Percentiles rank a stretch among this genome's conserved stretches.
Evolutionary conservation across 2,329 filamentous ascomycete genomes (phyloP).

Genomic region (Pseudocercospora musae): DNA sequence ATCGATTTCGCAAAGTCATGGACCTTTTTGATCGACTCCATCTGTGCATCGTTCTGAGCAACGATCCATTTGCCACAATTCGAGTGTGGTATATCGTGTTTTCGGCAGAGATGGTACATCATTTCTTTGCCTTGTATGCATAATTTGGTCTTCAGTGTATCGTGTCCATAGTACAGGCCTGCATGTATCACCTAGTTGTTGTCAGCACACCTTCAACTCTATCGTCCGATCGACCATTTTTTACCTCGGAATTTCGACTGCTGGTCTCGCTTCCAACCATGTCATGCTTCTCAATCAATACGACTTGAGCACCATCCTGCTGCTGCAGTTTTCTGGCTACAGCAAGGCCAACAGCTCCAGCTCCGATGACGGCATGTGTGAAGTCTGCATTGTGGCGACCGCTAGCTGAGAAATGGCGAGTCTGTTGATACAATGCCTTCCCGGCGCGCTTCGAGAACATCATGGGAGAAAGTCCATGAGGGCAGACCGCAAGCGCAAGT

Average conservation of each 20-base stretch:
- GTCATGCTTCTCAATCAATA: slow-evolving; percentile 77
- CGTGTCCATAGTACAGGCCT: slow-evolving; percentile 80
- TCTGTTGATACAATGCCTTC: neutral
- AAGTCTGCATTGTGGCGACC: slow-evolving; percentile 52
- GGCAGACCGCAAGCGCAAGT: neutral
- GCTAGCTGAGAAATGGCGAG: slow-evolving; percentile 44
- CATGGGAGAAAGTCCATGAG: neutral
- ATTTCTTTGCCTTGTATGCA: slow-evolving; percentile 74
- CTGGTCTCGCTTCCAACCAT: slow-evolving; percentile 80
- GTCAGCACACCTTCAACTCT: neutral
- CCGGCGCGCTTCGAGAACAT: slow-evolving; percentile 14
- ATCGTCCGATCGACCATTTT: neutral
- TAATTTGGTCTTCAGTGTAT: slow-evolving; percentile 75
- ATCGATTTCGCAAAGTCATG: slow-evolving; percentile 54
- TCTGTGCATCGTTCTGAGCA: slow-evolving; percentile 72
- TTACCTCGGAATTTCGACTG: slow-evolving; percentile 80
- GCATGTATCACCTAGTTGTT: slow-evolving; percentile 75
- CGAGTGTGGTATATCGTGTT: slow-evolving; percentile 64
- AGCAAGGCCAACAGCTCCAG: slow-evolving; percentile 74
- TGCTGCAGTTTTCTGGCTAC: slow-evolving; percentile 69
- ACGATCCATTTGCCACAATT: slow-evolving; percentile 93
- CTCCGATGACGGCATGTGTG: slow-evolving; percentile 66
- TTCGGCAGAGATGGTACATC: slow-evolving; percentile 74
- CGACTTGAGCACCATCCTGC: slow-evolving; percentile 59
- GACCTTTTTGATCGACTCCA: slow-evolving; percentile 57